Percentiles rank a stretch among this genome's conserved stretches.
Conservation (phyloP, 2,329 filamentous ascomycete species). For the Ophiocordyceps polyrhachis-furcata region DNA sequence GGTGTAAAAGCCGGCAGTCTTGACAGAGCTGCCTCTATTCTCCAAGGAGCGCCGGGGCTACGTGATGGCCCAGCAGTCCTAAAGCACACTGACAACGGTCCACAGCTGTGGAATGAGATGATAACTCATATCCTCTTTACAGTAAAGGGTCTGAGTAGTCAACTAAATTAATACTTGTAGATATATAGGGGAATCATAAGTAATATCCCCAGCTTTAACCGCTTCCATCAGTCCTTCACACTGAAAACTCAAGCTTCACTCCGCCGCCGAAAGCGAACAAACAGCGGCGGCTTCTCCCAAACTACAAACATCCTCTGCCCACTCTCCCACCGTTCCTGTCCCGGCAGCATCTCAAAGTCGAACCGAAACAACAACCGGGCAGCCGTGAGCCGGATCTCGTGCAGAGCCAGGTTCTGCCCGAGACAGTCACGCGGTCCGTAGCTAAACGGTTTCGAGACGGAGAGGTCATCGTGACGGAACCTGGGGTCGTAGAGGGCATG, state of each 20-base stretch:
- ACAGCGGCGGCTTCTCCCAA: constrained; percentile 1
- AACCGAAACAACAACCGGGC: constrained; percentile 26
- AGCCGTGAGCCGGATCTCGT: constrained; percentile 27
- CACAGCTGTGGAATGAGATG: too few species aligned
- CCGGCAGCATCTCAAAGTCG: constrained; percentile 14
- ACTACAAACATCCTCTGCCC: background rate
- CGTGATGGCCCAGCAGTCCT: too few species aligned
- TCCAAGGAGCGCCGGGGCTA: too few species aligned
- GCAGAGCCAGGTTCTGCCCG: constrained; percentile 22
- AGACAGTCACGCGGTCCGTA: constrained; percentile 21
- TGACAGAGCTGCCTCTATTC: too few species aligned
- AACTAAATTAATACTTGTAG: too few species aligned
- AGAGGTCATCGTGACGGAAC: constrained; percentile 20
- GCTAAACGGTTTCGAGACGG: constrained; percentile 18
- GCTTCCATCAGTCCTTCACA: too few species aligned
- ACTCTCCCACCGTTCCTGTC: background rate
- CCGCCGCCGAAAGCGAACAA: background rate
- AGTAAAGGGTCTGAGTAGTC: too few species aligned
- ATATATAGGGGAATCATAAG: too few species aligned
- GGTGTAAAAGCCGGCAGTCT: too few species aligned
- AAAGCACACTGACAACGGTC: too few species aligned
- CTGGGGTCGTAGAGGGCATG: constrained; percentile 14
- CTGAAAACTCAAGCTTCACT: background rate
- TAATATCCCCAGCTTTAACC: too few species aligned
- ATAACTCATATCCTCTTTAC: too few species aligned